Evolutionary conservation across 495 filamentous ascomycete genomes (phyloP).

Genomic region (Trichoderma asperelloides): DNA sequence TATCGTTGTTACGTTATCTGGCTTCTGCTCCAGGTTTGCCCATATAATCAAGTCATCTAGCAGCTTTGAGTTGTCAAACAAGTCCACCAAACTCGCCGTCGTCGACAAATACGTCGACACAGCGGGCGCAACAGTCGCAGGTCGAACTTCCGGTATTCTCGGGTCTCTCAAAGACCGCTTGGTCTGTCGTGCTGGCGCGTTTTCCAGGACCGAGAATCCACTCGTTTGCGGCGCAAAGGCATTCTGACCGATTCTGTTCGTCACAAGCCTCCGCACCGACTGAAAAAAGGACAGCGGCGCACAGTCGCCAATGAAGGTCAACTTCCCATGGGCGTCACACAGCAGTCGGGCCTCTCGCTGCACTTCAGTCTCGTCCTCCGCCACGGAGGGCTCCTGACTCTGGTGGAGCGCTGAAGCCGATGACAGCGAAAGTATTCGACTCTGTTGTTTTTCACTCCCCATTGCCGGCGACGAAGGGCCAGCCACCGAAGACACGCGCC

Average conservation of each 20-base stretch:
- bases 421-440: neutral
- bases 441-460: neutral
- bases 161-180: conserved; percentile 8
- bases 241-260: conserved; percentile 49
- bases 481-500: neutral
- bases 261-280: conserved; percentile 58
- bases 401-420: neutral
- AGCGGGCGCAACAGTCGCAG: conserved; percentile 12
- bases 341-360: conserved; percentile 43
- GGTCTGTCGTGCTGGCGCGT: conserved; percentile 18
- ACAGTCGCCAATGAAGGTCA: conserved; percentile 60
- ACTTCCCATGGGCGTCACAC: conserved; percentile 49
- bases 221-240: conserved; percentile 57
- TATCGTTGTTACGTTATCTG: conserved; percentile 38
- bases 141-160: conserved; percentile 18
- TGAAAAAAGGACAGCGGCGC: conserved; percentile 61
- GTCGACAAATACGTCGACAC: conserved; percentile 29
- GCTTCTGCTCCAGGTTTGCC: conserved; percentile 14
- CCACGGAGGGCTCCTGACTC: conserved; percentile 6
- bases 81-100: conserved; percentile 31
- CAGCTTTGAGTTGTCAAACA: conserved; percentile 28
- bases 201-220: conserved; percentile 57
- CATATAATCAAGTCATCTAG: conserved; percentile 22
- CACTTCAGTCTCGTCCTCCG: conserved; percentile 35
- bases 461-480: neutral